These are phyloP conservation scores for Quercus ilex DNA, from an alignment of 306 rosid species.

Conservation along the genomic window DNA sequence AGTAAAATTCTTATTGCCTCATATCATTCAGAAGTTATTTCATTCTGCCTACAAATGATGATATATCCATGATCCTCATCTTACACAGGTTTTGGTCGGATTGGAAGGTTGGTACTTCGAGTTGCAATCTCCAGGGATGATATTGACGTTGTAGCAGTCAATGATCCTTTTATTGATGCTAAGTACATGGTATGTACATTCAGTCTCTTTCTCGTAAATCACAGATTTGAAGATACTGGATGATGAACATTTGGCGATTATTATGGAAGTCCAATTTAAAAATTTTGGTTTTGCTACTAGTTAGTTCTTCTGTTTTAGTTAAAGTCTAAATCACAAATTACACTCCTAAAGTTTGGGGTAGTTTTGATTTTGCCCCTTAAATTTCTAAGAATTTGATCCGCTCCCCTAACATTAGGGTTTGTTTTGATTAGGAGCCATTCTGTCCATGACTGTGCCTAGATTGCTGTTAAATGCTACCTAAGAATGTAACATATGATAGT, in stretches of 20 bases:
- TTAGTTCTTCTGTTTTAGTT: neutral
- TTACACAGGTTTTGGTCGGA: conserved; percentile 86
- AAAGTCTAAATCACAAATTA: no score
- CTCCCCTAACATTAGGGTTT: no score
- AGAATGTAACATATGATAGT: no score
- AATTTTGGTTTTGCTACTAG: neutral
- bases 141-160: conserved; percentile 83
- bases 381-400: no score
- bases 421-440: no score
- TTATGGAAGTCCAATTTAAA: neutral
- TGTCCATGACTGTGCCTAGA: no score
- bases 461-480: no score
- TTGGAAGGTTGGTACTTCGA: conserved; percentile 94
- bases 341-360: no score
- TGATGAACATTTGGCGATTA: neutral
- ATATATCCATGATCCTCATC: conserved; percentile 23
- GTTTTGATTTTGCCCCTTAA: no score
- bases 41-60: neutral
- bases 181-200: conserved; percentile 75
- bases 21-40: neutral
- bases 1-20: neutral
- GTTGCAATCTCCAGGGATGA: conserved; percentile 83
- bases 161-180: conserved; percentile 91
- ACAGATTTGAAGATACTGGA: neutral
- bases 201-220: neutral